Conservation (phyloP, 1,284 basidiomycete genomes). For the Fomitopsis schrenkii region DNA sequence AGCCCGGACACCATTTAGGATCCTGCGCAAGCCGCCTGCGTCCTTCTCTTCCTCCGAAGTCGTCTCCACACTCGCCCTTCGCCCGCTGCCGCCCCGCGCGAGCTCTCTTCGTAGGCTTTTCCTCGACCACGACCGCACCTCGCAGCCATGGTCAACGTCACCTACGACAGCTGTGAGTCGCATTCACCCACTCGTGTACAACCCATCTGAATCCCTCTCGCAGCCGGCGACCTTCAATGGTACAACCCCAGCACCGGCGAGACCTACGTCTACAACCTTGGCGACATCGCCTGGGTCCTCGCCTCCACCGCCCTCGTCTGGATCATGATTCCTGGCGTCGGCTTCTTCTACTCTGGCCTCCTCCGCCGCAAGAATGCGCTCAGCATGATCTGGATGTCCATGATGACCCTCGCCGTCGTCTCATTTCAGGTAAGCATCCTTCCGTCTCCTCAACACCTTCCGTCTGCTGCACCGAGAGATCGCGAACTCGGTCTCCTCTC, state of each 20-base stretch:
- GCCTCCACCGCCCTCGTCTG: constrained; percentile 75
- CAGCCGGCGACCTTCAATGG: constrained; percentile 27
- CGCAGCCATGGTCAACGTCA: constrained; percentile 45
- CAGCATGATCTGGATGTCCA: constrained; percentile 85
- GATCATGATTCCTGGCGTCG: constrained; percentile 91
- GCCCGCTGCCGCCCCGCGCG: neutral
- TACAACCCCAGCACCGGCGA: constrained; percentile 37
- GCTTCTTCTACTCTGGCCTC: constrained; percentile 88
- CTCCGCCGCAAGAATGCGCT: constrained; percentile 87
- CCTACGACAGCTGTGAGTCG: constrained; percentile 45
- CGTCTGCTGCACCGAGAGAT: too few species aligned
- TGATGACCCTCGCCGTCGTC: constrained; percentile 66
- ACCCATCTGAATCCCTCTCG: neutral
- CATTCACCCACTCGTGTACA: neutral
- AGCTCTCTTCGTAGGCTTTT: neutral
- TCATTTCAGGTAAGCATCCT: constrained; percentile 36
- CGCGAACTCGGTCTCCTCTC: too few species aligned
- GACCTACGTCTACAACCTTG: constrained; percentile 57
- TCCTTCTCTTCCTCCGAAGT: constrained; percentile 1
- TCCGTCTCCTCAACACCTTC: neutral
- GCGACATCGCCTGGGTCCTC: constrained; percentile 80
- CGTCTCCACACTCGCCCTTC: neutral
- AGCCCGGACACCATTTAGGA: neutral
- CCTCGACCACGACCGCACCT: neutral
- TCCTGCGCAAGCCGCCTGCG: neutral